A percentile compares a stretch with the other conserved stretches of the same genome.
Evolutionary conservation across 306 rosid species (phyloP).

Genomic region (Delonix regia): DNA sequence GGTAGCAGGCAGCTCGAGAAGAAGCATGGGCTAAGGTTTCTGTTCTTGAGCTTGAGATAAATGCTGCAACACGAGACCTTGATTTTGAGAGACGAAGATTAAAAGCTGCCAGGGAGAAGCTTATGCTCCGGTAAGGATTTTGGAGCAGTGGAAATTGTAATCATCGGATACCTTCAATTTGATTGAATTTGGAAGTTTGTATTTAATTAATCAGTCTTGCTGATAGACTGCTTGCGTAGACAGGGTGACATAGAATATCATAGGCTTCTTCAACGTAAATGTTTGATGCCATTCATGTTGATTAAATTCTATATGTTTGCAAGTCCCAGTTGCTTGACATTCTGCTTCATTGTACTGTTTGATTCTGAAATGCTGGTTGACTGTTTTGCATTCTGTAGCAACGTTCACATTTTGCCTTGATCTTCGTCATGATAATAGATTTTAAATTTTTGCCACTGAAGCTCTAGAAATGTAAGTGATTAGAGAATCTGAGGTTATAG

Average conservation of each 20-base stretch:
- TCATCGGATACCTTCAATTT: conserved; percentile 5
- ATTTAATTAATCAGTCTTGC: background rate
- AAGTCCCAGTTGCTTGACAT: conserved; percentile 14
- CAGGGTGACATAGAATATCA: conserved; percentile 14
- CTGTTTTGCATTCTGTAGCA: conserved; percentile 32
- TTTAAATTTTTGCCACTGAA: conserved; percentile 39
- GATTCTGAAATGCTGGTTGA: background rate
- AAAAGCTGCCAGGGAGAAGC: conserved; percentile 90
- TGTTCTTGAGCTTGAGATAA: conserved; percentile 88
- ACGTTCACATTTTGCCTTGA: conserved; percentile 7
- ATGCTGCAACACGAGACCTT: conserved; percentile 83
- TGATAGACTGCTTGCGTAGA: conserved; percentile 4
- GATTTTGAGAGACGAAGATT: conserved; percentile 84
- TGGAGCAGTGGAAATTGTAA: conserved; percentile 14
- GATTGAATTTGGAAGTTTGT: background rate
- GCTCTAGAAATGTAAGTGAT: conserved; percentile 22
- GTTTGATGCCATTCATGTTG: conserved; percentile 27
- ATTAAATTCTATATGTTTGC: conserved; percentile 15
- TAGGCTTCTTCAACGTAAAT: conserved; percentile 1
- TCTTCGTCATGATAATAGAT: conserved; percentile 23
- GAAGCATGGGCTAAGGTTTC: conserved; percentile 99
- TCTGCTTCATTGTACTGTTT: conserved; percentile 19
- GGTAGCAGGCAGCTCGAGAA: conserved; percentile 99
- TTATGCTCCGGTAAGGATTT: conserved; percentile 82
- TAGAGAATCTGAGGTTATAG: background rate